These are phyloP conservation scores for Naganishia antarctica DNA, from an alignment of 768 basidiomycete species.

Conservation along the genomic window DNA sequence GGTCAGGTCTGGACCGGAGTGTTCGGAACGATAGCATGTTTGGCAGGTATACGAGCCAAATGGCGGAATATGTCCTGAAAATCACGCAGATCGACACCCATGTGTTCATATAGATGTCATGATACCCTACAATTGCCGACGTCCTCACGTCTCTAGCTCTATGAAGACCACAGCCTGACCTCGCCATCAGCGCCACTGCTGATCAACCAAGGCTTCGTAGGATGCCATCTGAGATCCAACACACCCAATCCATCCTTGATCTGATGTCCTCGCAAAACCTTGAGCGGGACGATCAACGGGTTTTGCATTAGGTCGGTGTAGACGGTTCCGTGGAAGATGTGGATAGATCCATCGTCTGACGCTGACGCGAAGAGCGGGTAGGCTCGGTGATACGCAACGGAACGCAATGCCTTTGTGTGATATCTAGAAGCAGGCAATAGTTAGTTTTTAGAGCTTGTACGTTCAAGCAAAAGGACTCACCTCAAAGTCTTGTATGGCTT, in stretches of 20 bases:
- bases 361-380: slow-evolving; percentile 95
- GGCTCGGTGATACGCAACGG: slow-evolving; percentile 84
- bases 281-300: slow-evolving; percentile 93
- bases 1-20: slow-evolving; percentile 28
- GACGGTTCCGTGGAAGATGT: slow-evolving; percentile 91
- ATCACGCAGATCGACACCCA: background rate
- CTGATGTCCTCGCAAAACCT: slow-evolving; percentile 88
- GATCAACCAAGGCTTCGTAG: slow-evolving; percentile 83
- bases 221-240: slow-evolving; percentile 82
- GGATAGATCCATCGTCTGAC: slow-evolving; percentile 94
- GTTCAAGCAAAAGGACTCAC: slow-evolving; percentile 52
- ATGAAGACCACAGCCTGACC: slow-evolving; percentile 68
- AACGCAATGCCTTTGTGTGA: slow-evolving; percentile 87
- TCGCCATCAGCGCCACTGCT: slow-evolving; percentile 89
- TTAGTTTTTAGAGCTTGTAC: background rate
- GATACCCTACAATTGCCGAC: slow-evolving; percentile 4
- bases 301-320: slow-evolving; percentile 95
- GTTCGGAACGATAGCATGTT: slow-evolving; percentile 27
- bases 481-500: slow-evolving; percentile 95
- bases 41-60: slow-evolving; percentile 23
- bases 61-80: slow-evolving; percentile 19
- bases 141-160: slow-evolving; percentile 1
- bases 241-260: slow-evolving; percentile 84
- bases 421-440: slow-evolving; percentile 57
- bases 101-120: slow-evolving; percentile 1